Evolutionary conservation across 2,329 filamentous ascomycete genomes (phyloP).

Genomic region (Ciborinia camelliae): DNA sequence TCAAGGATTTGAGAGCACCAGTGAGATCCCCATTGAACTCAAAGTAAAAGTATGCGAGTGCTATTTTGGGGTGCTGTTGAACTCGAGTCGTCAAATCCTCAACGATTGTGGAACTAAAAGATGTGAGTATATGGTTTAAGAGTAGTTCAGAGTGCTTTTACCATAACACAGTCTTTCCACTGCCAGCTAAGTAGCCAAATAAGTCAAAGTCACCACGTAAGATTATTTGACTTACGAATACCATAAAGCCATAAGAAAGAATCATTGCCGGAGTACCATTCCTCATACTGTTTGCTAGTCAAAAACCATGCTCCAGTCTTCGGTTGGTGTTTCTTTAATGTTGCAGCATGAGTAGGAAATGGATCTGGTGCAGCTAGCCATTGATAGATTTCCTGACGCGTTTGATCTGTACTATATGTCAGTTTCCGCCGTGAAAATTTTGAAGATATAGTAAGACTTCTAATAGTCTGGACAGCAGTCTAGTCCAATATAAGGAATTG

Average conservation of each 20-base stretch:
- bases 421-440: background rate
- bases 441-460: background rate
- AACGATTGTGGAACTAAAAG: constrained; percentile 36
- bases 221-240: constrained; percentile 23
- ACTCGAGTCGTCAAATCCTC: constrained; percentile 30
- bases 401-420: constrained; percentile 18
- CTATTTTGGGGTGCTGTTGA: constrained; percentile 28
- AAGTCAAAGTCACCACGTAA: background rate
- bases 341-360: constrained; percentile 26
- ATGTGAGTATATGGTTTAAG: background rate
- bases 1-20: constrained; percentile 38
- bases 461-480: background rate
- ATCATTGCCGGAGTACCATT: constrained; percentile 33
- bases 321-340: constrained; percentile 28
- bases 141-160: constrained; percentile 18
- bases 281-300: constrained; percentile 27
- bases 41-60: constrained; percentile 43
- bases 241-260: constrained; percentile 43
- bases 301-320: constrained; percentile 32
- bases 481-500: no score
- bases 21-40: constrained; percentile 39
- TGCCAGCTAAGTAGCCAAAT: constrained; percentile 36
- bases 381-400: constrained; percentile 19
- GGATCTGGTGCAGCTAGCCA: constrained; percentile 33
- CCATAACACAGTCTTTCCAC: constrained; percentile 42